These are phyloP conservation scores for Ilex asprella DNA, from an alignment of 257 asterid species.

Conservation along the genomic window DNA sequence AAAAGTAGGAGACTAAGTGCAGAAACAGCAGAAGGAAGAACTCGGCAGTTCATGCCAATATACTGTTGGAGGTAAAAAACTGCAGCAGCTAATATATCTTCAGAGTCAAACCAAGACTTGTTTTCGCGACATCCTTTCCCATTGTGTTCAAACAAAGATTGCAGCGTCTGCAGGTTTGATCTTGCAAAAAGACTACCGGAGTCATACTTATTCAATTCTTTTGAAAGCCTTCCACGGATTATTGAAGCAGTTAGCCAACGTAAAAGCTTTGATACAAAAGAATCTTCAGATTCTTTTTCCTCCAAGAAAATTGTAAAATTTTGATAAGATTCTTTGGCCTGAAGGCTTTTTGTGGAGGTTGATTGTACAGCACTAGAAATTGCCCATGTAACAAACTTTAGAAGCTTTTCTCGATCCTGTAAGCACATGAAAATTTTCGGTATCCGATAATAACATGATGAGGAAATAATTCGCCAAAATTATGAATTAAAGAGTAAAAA, in stretches of 20 bases:
- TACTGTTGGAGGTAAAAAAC: slow-evolving; percentile 63
- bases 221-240: slow-evolving; percentile 51
- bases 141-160: slow-evolving; percentile 39
- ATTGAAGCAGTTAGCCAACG: slow-evolving; percentile 86
- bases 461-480: too few relatives aligned
- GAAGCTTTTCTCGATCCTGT: slow-evolving; percentile 59
- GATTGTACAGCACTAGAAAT: slow-evolving; percentile 51
- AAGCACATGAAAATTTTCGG: slow-evolving; percentile 6
- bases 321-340: slow-evolving; percentile 25
- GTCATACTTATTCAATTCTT: slow-evolving; percentile 25
- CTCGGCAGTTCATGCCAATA: slow-evolving; percentile 33
- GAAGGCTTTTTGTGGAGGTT: slow-evolving; percentile 23
- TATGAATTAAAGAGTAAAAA: too few relatives aligned
- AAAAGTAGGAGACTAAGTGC: slow-evolving; percentile 64
- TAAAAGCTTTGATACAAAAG: slow-evolving; percentile 62
- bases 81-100: slow-evolving; percentile 47
- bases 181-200: slow-evolving; percentile 22
- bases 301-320: slow-evolving; percentile 17
- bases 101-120: slow-evolving; percentile 18
- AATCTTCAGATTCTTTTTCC: slow-evolving; percentile 33
- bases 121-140: slow-evolving; percentile 23
- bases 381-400: slow-evolving; percentile 66
- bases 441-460: background rate
- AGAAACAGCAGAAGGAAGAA: slow-evolving; percentile 68
- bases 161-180: slow-evolving; percentile 31